A percentile compares a stretch with the other conserved stretches of the same genome.
Evolutionary conservation across 768 basidiomycete species (phyloP).

Genomic region (Hypholoma sublateritium): DNA sequence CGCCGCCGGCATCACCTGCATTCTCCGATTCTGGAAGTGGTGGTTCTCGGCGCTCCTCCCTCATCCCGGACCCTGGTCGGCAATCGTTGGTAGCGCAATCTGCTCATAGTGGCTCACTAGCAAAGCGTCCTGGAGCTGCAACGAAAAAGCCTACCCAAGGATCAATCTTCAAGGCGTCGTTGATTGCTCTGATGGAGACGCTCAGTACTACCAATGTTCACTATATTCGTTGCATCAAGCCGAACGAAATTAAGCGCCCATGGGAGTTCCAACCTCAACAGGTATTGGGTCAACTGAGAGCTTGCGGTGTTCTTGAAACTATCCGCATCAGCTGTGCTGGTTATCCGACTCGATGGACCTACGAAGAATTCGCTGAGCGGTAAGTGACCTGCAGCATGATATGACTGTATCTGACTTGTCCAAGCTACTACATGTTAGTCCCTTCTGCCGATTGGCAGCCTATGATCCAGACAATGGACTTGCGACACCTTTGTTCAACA

Average conservation of each 20-base stretch:
- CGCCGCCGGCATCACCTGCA: slow-evolving; percentile 73
- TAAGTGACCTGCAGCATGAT: slow-evolving; percentile 34
- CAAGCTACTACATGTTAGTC: slow-evolving; percentile 96
- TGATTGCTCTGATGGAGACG: slow-evolving; percentile 95
- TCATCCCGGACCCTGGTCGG: slow-evolving; percentile 87
- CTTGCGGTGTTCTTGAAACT: slow-evolving; percentile 98
- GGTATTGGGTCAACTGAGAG: slow-evolving; percentile 90
- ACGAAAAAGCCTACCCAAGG: slow-evolving; percentile 95
- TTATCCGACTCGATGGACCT: slow-evolving; percentile 97
- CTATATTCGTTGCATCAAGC: slow-evolving; percentile 99
- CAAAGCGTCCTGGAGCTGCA: slow-evolving; percentile 64
- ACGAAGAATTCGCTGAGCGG: slow-evolving; percentile 98
- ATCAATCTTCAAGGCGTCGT: slow-evolving; percentile 95
- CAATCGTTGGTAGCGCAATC: slow-evolving; percentile 62
- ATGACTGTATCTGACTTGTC: slow-evolving; percentile 5
- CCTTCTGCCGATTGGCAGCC: slow-evolving; percentile 84
- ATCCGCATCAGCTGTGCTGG: slow-evolving; percentile 99
- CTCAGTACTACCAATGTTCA: slow-evolving; percentile 97
- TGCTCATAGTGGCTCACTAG: slow-evolving; percentile 35
- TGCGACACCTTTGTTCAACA: slow-evolving; percentile 75
- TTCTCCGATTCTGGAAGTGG: slow-evolving; percentile 76
- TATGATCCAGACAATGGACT: slow-evolving; percentile 79
- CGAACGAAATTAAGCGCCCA: slow-evolving; percentile 93
- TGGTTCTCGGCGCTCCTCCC: slow-evolving; percentile 76
- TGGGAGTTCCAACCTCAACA: slow-evolving; percentile 98